A percentile compares a stretch with the other conserved stretches of the same genome.
Evolutionary conservation across 345 rosid genomes (phyloP).

Genomic region (Dovyalis caffra): DNA sequence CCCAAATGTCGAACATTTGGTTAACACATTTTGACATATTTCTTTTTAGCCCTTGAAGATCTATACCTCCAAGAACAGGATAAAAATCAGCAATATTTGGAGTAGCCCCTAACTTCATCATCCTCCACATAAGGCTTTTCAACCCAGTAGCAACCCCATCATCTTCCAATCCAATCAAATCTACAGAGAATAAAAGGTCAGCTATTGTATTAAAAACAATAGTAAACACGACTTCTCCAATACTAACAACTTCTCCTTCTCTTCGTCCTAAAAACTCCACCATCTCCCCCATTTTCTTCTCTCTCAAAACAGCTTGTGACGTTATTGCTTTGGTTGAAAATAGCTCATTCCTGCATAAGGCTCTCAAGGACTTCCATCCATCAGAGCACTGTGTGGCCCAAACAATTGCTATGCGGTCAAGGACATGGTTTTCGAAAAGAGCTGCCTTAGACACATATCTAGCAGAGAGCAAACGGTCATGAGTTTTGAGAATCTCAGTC

Average conservation of each 20-base stretch:
- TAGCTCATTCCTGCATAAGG: conserved; percentile 17
- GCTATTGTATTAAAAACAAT: conserved; percentile 12
- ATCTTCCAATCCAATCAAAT: conserved; percentile 2
- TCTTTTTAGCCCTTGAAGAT: conserved; percentile 15
- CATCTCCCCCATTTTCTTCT: conserved; percentile 16
- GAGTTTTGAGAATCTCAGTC: neutral
- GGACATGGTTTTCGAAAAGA: too few species aligned
- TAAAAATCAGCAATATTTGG: conserved; percentile 14
- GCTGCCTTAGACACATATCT: too few species aligned
- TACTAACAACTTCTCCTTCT: conserved; percentile 7
- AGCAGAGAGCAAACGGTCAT: neutral
- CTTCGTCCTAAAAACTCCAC: conserved; percentile 2
- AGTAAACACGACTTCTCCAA: conserved; percentile 15
- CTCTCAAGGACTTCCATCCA: conserved; percentile 11
- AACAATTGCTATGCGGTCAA: neutral
- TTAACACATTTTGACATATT: neutral
- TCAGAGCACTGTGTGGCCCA: neutral
- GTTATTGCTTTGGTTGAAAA: conserved; percentile 13
- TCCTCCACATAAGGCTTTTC: neutral
- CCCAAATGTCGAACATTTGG: conserved; percentile 9
- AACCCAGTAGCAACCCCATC: neutral
- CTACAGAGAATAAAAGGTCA: conserved; percentile 16
- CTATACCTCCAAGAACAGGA: neutral
- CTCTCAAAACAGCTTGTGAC: conserved; percentile 16
- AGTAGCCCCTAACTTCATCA: neutral